Evolutionary conservation across 257 asterid genomes (phyloP).

Genomic region (Sherardia arvensis): DNA sequence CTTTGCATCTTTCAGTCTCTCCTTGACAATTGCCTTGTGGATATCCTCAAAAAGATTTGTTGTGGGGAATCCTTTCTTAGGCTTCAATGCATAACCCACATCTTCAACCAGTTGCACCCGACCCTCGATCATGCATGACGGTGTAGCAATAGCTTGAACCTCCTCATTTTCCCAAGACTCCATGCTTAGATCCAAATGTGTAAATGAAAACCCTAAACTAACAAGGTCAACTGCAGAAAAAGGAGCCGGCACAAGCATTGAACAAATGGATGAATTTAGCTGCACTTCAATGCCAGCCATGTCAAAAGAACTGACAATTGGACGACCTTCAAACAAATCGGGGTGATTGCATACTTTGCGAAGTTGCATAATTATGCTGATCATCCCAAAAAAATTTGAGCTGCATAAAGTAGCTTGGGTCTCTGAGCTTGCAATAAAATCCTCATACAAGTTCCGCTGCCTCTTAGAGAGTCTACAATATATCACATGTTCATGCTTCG

Average conservation of each 20-base stretch:
- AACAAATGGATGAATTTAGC: constrained; percentile 78
- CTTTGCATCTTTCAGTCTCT: constrained; percentile 68
- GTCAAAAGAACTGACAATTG: constrained; percentile 91
- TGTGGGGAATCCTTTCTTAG: constrained; percentile 35
- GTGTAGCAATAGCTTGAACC: constrained; percentile 72
- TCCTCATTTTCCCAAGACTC: constrained; percentile 89
- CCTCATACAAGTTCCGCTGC: constrained; percentile 96
- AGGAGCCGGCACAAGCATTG: constrained; percentile 44
- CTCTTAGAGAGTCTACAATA: constrained; percentile 91
- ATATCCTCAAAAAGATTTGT: constrained; percentile 69
- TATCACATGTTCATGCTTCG: constrained; percentile 83
- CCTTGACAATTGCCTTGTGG: constrained; percentile 48
- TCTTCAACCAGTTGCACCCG: constrained; percentile 37
- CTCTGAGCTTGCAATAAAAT: constrained; percentile 97
- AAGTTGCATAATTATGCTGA: constrained; percentile 96
- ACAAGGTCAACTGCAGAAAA: constrained; percentile 62
- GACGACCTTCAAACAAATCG: constrained; percentile 98
- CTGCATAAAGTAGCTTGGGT: constrained; percentile 96
- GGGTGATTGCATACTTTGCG: constrained; percentile 99
- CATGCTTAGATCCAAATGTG: constrained; percentile 80
- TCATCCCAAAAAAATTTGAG: constrained; percentile 92
- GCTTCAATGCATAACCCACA: constrained; percentile 23
- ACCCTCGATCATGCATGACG: constrained; percentile 58
- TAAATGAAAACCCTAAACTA: constrained; percentile 71
- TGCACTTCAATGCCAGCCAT: constrained; percentile 77